Conservation (phyloP, 148 eudicot species). For the Rhododendron kiyosumense region DNA sequence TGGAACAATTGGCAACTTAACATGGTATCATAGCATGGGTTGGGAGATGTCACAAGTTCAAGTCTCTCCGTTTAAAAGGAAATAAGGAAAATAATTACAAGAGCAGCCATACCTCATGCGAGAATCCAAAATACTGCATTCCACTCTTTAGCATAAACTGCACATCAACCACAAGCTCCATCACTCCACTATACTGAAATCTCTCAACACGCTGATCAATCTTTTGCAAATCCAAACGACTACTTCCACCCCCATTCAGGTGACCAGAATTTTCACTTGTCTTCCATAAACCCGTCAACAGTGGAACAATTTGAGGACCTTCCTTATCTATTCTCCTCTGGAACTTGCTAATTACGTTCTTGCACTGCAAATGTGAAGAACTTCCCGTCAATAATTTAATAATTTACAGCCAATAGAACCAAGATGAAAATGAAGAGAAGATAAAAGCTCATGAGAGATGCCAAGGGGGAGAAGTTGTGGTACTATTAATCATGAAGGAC, state of each 20-base stretch:
- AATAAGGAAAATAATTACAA: background rate
- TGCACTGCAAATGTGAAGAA: slow-evolving; percentile 60
- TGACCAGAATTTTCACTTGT: slow-evolving; percentile 46
- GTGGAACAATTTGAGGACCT: slow-evolving; percentile 81
- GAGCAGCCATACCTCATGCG: slow-evolving; percentile 63
- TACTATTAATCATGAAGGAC: background rate
- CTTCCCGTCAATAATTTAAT: background rate
- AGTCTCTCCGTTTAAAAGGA: background rate
- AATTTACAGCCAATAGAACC: background rate
- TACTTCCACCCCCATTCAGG: slow-evolving; percentile 38
- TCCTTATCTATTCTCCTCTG: slow-evolving; percentile 80
- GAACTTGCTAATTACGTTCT: slow-evolving; percentile 69
- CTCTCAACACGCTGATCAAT: slow-evolving; percentile 71
- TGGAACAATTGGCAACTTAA: background rate
- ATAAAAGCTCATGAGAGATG: background rate
- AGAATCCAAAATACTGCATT: slow-evolving; percentile 64
- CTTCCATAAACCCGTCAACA: slow-evolving; percentile 81
- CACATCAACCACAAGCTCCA: slow-evolving; percentile 78
- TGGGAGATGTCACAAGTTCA: background rate
- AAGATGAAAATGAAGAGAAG: background rate
- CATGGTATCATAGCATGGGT: background rate
- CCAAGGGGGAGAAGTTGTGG: background rate
- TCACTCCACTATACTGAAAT: slow-evolving; percentile 60
- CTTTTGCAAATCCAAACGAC: slow-evolving; percentile 59
- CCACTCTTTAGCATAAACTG: slow-evolving; percentile 71